Evolutionary conservation across 768 basidiomycete species (phyloP).

Genomic region (Boletus reticuloceps): DNA sequence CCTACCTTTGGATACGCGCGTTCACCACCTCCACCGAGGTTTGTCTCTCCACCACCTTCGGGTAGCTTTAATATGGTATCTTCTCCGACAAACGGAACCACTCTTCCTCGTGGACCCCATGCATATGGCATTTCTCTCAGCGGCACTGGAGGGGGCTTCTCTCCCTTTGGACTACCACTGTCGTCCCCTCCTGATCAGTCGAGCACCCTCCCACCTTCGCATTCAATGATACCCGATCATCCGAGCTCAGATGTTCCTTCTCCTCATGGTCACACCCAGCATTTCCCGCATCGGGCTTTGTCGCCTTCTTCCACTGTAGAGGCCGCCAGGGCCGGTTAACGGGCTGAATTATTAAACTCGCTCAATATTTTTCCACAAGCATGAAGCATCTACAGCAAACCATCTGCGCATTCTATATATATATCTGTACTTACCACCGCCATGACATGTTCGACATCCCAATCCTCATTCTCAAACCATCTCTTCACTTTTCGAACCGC

Average conservation of each 20-base stretch:
- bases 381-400: constrained; percentile 39
- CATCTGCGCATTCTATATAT: constrained; percentile 41
- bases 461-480: constrained; percentile 27
- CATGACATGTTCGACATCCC: constrained; percentile 35
- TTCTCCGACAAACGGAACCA: constrained; percentile 24
- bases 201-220: constrained; percentile 26
- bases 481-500: constrained; percentile 22
- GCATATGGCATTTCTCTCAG: constrained; percentile 32
- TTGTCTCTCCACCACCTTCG: constrained; percentile 33
- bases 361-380: constrained; percentile 38
- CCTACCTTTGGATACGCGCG: constrained; percentile 30
- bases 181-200: constrained; percentile 31
- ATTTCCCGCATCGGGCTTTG: constrained; percentile 39
- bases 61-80: constrained; percentile 28
- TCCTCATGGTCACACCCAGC: constrained; percentile 35
- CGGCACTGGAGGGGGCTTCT: constrained; percentile 25
- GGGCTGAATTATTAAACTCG: constrained; percentile 37
- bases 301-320: constrained; percentile 38
- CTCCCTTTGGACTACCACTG: constrained; percentile 33
- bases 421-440: constrained; percentile 38
- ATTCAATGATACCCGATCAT: constrained; percentile 38
- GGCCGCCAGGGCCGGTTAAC: constrained; percentile 40
- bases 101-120: constrained; percentile 31
- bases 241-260: constrained; percentile 28
- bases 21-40: constrained; percentile 34